These are phyloP conservation scores for Psophocarpus tetragonolobus DNA, from an alignment of 306 rosid genomes.

Conservation along the genomic window DNA sequence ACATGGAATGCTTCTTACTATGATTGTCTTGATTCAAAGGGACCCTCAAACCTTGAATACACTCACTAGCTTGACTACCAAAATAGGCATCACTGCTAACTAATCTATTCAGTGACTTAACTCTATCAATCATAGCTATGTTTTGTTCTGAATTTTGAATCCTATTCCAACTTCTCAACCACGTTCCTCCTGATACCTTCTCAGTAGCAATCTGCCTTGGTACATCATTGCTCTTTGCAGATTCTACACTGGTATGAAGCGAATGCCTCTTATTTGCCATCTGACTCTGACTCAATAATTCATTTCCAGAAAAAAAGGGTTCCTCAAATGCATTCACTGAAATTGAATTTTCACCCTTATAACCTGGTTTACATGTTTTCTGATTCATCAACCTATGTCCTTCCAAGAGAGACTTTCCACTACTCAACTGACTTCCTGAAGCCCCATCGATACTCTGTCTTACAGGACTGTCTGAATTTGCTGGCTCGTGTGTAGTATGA, in stretches of 20 bases:
- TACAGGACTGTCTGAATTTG: constrained; percentile 1
- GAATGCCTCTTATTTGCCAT: constrained; percentile 11
- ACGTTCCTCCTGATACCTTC: constrained; percentile 21
- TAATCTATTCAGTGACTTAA: constrained; percentile 35
- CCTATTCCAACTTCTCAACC: constrained; percentile 17
- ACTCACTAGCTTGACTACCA: constrained; percentile 34
- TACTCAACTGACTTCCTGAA: not conserved
- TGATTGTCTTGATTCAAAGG: constrained; percentile 34
- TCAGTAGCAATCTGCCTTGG: not conserved
- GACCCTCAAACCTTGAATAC: constrained; percentile 58
- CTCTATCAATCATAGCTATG: constrained; percentile 19
- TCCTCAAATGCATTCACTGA: constrained; percentile 14
- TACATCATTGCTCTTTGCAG: constrained; percentile 15
- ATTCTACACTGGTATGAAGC: not conserved
- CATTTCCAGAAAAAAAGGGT: constrained; percentile 10
- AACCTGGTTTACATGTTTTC: constrained; percentile 22
- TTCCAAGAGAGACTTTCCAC: constrained; percentile 16
- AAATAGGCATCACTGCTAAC: constrained; percentile 15
- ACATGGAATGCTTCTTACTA: constrained; percentile 19
- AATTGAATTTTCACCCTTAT: constrained; percentile 24
- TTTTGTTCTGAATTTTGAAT: constrained; percentile 15
- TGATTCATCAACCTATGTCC: constrained; percentile 28
- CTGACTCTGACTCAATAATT: constrained; percentile 31
- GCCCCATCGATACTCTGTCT: constrained; percentile 12
- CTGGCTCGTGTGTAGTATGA: constrained; percentile 4